Evolutionary conservation across 164 flowering plant species (phyloP).

Genomic region (Saururus chinensis): DNA sequence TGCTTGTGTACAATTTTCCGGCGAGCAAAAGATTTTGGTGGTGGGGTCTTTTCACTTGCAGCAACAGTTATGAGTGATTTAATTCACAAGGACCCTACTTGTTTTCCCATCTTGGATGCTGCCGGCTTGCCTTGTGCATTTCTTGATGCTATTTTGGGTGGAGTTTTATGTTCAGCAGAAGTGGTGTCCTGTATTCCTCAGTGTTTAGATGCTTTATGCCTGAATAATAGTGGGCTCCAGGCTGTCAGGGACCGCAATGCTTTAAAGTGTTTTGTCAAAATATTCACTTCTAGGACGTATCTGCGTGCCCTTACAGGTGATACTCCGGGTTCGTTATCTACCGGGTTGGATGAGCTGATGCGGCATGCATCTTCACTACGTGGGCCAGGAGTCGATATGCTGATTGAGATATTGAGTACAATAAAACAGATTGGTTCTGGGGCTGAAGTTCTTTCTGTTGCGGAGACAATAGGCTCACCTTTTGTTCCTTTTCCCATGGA

Average conservation of each 20-base stretch:
- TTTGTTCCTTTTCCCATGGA: slow-evolving; percentile 68
- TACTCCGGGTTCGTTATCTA: slow-evolving; percentile 62
- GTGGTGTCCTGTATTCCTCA: slow-evolving; percentile 87
- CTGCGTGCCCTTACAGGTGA: slow-evolving; percentile 64
- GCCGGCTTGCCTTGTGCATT: slow-evolving; percentile 81
- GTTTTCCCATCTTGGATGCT: slow-evolving; percentile 64
- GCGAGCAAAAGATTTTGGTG: slow-evolving; percentile 90
- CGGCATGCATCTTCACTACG: slow-evolving; percentile 82
- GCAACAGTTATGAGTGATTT: slow-evolving; percentile 94
- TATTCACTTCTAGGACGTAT: slow-evolving; percentile 74
- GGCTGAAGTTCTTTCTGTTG: slow-evolving; percentile 26
- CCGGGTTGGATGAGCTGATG: slow-evolving; percentile 85
- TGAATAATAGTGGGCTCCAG: slow-evolving; percentile 78
- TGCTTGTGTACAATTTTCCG: slow-evolving; percentile 63
- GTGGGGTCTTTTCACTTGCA: slow-evolving; percentile 88
- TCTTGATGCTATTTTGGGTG: slow-evolving; percentile 81
- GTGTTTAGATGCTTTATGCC: slow-evolving; percentile 87
- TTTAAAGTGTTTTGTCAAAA: slow-evolving; percentile 75
- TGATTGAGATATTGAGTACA: slow-evolving; percentile 59
- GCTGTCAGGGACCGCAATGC: slow-evolving; percentile 83
- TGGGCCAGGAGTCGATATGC: slow-evolving; percentile 73
- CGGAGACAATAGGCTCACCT: slow-evolving; percentile 28
- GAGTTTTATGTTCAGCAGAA: slow-evolving; percentile 72
- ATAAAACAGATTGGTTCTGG: slow-evolving; percentile 62
- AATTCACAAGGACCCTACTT: slow-evolving; percentile 88